phyloP scores from a whole-genome alignment of 192 early-diverging fungal species.

The Linnemannia elongata region DNA sequence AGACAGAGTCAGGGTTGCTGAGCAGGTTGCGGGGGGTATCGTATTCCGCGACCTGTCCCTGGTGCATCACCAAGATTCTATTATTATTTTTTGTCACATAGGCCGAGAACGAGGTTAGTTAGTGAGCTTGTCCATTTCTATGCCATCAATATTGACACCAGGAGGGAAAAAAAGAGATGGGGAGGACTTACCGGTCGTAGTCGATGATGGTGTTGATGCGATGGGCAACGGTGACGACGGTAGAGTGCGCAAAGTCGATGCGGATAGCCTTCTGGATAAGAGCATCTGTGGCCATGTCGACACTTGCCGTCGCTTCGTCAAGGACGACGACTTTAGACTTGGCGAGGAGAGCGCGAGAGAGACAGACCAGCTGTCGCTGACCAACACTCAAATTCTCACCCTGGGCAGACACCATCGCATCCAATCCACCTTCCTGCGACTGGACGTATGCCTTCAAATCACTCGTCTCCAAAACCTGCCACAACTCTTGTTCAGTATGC shows the following conservation, averaged over 20 bases:
- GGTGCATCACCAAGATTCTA: conserved; percentile 70
- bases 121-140: background rate
- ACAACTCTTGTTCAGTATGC: conserved; percentile 72
- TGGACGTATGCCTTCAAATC: conserved; percentile 78
- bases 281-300: conserved; percentile 86
- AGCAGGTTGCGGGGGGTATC: conserved; percentile 82
- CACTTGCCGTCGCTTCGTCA: conserved; percentile 90
- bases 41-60: conserved; percentile 85
- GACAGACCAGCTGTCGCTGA: conserved; percentile 79
- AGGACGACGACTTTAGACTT: conserved; percentile 82
- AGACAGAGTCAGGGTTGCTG: conserved; percentile 70
- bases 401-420: conserved; percentile 78
- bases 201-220: conserved; percentile 77
- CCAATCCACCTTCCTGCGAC: conserved; percentile 75
- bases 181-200: conserved; percentile 47
- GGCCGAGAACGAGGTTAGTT: too few relatives aligned
- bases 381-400: conserved; percentile 90
- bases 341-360: conserved; percentile 75
- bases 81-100: background rate
- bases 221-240: conserved; percentile 82
- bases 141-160: background rate
- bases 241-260: conserved; percentile 70
- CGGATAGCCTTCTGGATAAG: conserved; percentile 81
- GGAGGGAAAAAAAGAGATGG: background rate
- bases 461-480: conserved; percentile 77